Evolutionary conservation across 2,329 filamentous ascomycete genomes (phyloP), one percentile per base, ranked within the genome.

Genomic region (Tolypocladium paradoxum): DNA sequence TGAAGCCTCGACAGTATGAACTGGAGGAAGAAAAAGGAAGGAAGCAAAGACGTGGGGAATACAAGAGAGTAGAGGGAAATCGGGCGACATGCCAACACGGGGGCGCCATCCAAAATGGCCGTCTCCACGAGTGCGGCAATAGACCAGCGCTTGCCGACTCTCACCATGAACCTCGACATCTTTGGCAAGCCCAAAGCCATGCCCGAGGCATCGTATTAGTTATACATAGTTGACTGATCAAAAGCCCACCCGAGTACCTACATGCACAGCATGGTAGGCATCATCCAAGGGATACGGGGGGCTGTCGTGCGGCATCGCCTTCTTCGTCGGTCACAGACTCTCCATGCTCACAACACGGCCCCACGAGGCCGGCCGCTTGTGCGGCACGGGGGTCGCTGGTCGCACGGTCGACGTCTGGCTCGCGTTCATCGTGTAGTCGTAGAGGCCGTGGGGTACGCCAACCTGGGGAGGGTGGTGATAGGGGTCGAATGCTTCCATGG

Each of bases 341-440:
- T 71, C 69, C 56, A 71, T 67, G 57, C 65, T 69, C 24, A 68
- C 60, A 33, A 68, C 60, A 49, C 69, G 67, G 16, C 66, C 65
- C 69, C 69, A 72, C 4, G 69, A 71, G 29, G 65, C 68, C 24
- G 69, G 69, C 52, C 69, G 64, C 55, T 71, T 71, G 52, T 68
- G 62, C 2, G 69, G 69, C 16, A 68, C 65, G 7, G 69, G 69
- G 22, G 69, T 71, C 6, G 66, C 69, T 6, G 69, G 69, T 6
- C 69, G 67, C 33, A 60, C 56, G 2, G 62, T 63, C 3, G 65
- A 58, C 36, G 54, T 20, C 50, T 59, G 61, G 53, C 58, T 61
- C 11, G 57, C 53, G 36, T 59, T 64, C 54, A 64, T 60, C 11
- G 60, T 51, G 51, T 64, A 64, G 45, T 62, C 60, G 53, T 62